Evolutionary conservation across 2,329 filamentous ascomycete species (phyloP), one percentile per base, ranked within the genome.

Genomic region (Fusarium camptoceras): DNA sequence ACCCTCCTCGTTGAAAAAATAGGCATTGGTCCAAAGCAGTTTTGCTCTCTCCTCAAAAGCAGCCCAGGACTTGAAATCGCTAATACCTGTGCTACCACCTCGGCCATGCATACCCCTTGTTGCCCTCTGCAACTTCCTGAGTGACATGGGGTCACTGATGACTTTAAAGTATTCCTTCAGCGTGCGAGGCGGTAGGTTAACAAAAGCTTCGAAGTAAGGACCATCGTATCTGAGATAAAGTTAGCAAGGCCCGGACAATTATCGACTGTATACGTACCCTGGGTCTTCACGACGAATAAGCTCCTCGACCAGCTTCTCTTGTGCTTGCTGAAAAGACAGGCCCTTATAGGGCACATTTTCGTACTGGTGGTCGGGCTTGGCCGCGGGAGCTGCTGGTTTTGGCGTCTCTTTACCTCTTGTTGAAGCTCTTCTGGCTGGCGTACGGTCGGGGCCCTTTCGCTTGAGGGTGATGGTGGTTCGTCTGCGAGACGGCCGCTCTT

Each of bases 1-100:
- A 6, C 91, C 92, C 76, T 97, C 94, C 78, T 97, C 93, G 72
- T 98, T 98, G 83, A 95, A 98, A 63, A 91, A 91, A 75, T 90
- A 92, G 0, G 94, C 94, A 79, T 98, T 98, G 50, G 86, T 87
- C 94, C 94, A 98, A 44, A 98, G 89, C 55, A 93, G 86, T 74
- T 90, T 92, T 15, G 93, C 86, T 75, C 92, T 92, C 56, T 94
- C 90, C 77, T 94, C 93, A 71, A 97, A 93, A 1, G 89, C 86
- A 59, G 89, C 86, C 94, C 94, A 98, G 53, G 84, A 92, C 78
- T 93, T 94, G 80, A 94, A 93, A 49, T 94, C 89, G 50, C 84
- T 89, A 7, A 85, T 75, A 3, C 87, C 87, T 1, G 91, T 91
- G 9, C 88, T 85, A 27, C 89, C 87, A 43, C 87, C 86, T 46